Base-by-base conservation (phyloP, 495 filamentous ascomycete genomes). In the Aspergillus wentii region DNA sequence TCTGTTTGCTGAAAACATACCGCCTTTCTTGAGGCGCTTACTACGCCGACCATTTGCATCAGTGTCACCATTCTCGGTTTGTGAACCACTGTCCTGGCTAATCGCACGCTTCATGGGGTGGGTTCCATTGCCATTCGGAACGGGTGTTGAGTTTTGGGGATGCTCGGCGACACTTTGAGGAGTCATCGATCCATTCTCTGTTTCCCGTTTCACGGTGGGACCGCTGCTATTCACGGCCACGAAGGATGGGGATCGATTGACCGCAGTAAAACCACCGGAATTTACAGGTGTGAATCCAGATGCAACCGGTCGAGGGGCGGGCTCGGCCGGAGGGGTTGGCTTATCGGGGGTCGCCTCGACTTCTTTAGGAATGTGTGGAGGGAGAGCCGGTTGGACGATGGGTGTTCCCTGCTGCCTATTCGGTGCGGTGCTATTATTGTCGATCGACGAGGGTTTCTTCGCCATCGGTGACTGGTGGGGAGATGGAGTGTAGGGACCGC, bases 401-500 rank as follows among this genome's bases (percentile, higher is more conserved):
- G 87, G 84, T 5, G 87, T 85, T 29, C 82, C 79, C 17, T 74
- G 80, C 26, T 74, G 70, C 8, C 78, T 54, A 49, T 74, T 80
- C 0, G 78, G 75, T 10, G 88, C 79, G n/a, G n/a, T n/a, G 0
- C 86, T 90, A 8, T 54, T 46, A 46, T 76, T 72, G 32, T 82
- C 75, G 13, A 76, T 72, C 2, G 80, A 75, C 1, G 52, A 30
- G 4, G 62, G 56, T 46, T 82, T 83, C 61, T 94, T 95, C 17
- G 46, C 46, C 59, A 91, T 71, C 8, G 91, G 89, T 23, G 88
- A 94, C 14, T 78, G 79, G 8, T 80, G 83, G 4, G 91, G 88
- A n/a, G 91, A 94, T 8, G 92, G 91, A 0, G 91, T 96, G 31
- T 89, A 79, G 10, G 90, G 91, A 1, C 92, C 92, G 48, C 94